Evolutionary conservation across 306 rosid genomes (phyloP), one percentile per base, ranked within the genome.

Genomic region (Delonix regia): DNA sequence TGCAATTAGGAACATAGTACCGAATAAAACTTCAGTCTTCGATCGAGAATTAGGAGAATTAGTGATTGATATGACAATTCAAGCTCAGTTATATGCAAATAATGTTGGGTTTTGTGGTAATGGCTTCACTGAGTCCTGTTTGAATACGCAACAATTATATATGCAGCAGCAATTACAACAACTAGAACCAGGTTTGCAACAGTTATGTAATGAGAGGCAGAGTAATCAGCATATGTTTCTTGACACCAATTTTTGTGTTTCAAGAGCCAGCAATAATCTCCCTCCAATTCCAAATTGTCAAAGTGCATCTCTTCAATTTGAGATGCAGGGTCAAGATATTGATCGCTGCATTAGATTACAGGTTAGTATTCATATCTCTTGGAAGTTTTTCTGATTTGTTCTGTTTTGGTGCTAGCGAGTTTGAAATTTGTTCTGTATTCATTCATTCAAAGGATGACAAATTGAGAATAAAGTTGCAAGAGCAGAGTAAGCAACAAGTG

Each of bases 401-500:
- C 7, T 0, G 7, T 56, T 56, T n/a, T n/a, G n/a, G n/a, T n/a
- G n/a, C 38, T 2, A 34, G 38, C 2, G 38, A 34, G 38, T 34
- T 34, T 34, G 38, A 34, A 34, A 34, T 6, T 34, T n/a, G n/a
- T n/a, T n/a, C n/a, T n/a, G n/a, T n/a, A n/a, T n/a, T n/a, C n/a
- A n/a, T n/a, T n/a, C n/a, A n/a, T n/a, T n/a, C n/a, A n/a, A n/a
- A n/a, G 98, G 87, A 83, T n/a, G 97, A 90, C 81, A 92, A 80
- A 16, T 45, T 94, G 84, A 90, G 88, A 77, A 38, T 78, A 39
- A 14, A 78, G 36, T 48, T 90, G 36, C 85, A 86, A 76, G 89
- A 89, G 74, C 93, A 91, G 78, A 86, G 77, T 11, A 85, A 76
- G 69, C 92, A 83, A 24, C 88, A 89, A 4, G 6, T 85, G 8